Evolutionary conservation across 768 basidiomycete genomes (phyloP).

Genomic region (Lentinus brumalis): DNA sequence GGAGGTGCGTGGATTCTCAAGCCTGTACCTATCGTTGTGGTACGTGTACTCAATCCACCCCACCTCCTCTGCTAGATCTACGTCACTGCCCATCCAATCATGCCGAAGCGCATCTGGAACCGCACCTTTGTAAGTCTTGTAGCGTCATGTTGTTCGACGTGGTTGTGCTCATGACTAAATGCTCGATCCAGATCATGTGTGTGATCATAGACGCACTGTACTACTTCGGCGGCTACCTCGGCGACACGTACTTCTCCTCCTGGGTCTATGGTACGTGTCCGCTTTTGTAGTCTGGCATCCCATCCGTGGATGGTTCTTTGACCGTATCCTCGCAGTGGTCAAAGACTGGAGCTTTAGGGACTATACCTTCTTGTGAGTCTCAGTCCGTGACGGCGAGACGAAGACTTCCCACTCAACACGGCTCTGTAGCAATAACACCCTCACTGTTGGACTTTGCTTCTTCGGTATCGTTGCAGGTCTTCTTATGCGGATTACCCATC

Average conservation of each 20-base stretch:
- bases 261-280: slow-evolving; percentile 27
- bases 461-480: slow-evolving; percentile 46
- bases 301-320: background rate
- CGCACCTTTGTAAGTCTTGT: slow-evolving; percentile 24
- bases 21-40: too few relatives aligned
- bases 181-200: background rate
- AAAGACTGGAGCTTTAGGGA: slow-evolving; percentile 35
- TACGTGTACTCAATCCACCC: too few relatives aligned
- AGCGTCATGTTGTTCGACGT: too few relatives aligned
- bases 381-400: too few relatives aligned
- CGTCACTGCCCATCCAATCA: slow-evolving; percentile 29
- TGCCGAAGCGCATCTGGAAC: slow-evolving; percentile 32
- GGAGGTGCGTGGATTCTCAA: slow-evolving; percentile 11
- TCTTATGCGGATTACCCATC: slow-evolving; percentile 40
- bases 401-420: too few relatives aligned
- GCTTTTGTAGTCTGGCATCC: background rate
- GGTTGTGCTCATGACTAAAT: too few relatives aligned
- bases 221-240: background rate
- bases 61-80: background rate
- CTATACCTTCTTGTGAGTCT: background rate
- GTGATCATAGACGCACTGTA: slow-evolving; percentile 1
- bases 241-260: slow-evolving; percentile 25
- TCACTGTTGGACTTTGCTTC: slow-evolving; percentile 41
- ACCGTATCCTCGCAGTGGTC: slow-evolving; percentile 21
- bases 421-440: slow-evolving; percentile 22